Base-by-base conservation (phyloP, 176 grass and related monocot genomes). In the Hsuehochloa calcarea region DNA sequence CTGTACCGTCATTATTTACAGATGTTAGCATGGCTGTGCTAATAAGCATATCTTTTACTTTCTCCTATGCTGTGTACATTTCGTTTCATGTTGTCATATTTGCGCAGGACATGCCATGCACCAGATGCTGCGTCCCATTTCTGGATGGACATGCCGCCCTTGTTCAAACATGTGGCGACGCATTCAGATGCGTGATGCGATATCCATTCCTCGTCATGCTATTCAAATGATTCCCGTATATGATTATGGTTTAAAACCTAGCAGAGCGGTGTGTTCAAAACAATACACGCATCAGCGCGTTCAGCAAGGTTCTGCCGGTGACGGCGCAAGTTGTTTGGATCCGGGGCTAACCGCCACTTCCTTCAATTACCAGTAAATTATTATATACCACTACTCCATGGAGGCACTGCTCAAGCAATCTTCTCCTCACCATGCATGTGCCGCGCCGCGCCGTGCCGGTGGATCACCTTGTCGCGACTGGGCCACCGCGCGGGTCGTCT, bases 391-490 rank as follows among this genome's bases (percentile, higher is more conserved):
- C 11, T 14, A 2, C 59, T 59, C 8, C 40, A 41, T 29, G 17
- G 17, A 40, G 9, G 6, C 31, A 17, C 5, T 31, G 29, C 46
- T 19, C 0, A 31, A 22, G 80, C 68, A 72, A 46, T 62, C 68
- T 47, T 14, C 9, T 49, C 25, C 8, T 9, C 52, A 3, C 45
- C 51, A 8, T 9, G 65, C 80, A 70, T 72, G 52, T 72, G 67
- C 67, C 38, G 13, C 50, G 67, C 67, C 38, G 13, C 50, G n/a
- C 29, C 79, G 65, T 55, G 52, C 50, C 20, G 44, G 22, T 0
- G 58, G 61, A 81, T 19, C 79, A 81, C 35, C 49, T 43, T 43
- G 79, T 81, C 79, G 49, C 65, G 20, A 29, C 46, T 5, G 61
- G 46, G 20, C 46, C 78, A 16, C 23, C 10, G 72, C 4, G 61